A percentile compares a stretch with the other conserved stretches of the same genome.
Evolutionary conservation across 306 rosid species (phyloP).

Genomic region (Lotus japonicus): DNA sequence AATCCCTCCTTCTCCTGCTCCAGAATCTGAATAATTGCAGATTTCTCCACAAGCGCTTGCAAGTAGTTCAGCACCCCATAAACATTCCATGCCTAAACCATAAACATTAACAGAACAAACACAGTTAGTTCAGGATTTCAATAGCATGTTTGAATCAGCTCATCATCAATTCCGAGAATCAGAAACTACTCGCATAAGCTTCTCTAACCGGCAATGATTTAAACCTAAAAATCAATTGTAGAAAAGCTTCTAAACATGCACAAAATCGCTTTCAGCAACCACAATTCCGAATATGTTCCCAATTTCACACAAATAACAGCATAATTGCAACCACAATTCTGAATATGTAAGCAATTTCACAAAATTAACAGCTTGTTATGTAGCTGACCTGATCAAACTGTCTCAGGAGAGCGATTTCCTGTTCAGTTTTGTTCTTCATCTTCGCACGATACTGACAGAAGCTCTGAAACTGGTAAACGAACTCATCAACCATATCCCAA

Average conservation of each 20-base stretch:
- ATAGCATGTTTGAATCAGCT: no score
- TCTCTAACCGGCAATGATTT: no score
- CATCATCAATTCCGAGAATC: no score
- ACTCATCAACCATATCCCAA: conserved; percentile 99
- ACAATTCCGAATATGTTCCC: no score
- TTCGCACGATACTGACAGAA: conserved; percentile 93
- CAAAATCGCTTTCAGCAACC: no score
- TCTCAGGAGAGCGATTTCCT: conserved; percentile 70
- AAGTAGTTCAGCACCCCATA: conserved; percentile 86
- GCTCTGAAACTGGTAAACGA: conserved; percentile 96
- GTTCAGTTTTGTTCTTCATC: conserved; percentile 85
- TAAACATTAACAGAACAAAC: background rate
- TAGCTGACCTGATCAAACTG: conserved; percentile 64
- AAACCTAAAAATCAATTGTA: no score
- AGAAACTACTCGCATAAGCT: no score
- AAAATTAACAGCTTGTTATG: background rate
- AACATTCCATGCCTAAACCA: conserved; percentile 78
- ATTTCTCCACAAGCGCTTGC: conserved; percentile 96
- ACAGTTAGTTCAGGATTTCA: background rate
- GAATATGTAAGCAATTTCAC: no score
- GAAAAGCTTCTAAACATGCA: no score
- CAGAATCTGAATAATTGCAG: conserved; percentile 70
- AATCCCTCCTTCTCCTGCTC: conserved; percentile 88
- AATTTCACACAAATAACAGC: no score
- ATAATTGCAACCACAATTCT: no score